Evolutionary conservation across 306 rosid genomes (phyloP).

Genomic region (Prunus campanulata): DNA sequence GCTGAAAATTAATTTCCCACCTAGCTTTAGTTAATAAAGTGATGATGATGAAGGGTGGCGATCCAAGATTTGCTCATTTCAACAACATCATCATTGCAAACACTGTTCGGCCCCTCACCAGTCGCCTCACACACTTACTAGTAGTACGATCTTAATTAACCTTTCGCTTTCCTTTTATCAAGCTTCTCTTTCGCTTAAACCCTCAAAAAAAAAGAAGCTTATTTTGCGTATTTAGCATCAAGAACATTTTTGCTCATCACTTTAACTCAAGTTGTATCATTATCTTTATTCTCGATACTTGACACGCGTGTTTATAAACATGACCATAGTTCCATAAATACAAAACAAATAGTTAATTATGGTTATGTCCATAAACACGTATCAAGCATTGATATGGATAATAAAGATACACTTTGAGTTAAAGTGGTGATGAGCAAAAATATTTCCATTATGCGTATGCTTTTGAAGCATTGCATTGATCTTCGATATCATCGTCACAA

Average conservation of each 20-base stretch:
- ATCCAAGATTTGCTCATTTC: slow-evolving; percentile 12
- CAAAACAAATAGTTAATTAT: too few relatives aligned
- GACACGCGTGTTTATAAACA: accelerated
- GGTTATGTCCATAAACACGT: too few relatives aligned
- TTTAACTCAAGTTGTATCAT: accelerated
- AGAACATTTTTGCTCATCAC: too few relatives aligned
- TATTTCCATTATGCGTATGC: neutral
- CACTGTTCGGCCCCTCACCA: slow-evolving; percentile 2
- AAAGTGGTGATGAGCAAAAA: too few relatives aligned
- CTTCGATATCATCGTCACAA: slow-evolving; percentile 8
- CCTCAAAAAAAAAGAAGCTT: neutral
- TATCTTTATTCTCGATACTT: too few relatives aligned
- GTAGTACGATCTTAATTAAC: too few relatives aligned
- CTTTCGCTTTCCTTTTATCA: neutral
- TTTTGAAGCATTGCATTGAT: slow-evolving; percentile 5
- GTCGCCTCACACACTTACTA: too few relatives aligned
- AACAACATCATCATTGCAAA: slow-evolving; percentile 24
- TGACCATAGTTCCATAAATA: accelerated
- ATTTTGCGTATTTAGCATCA: neutral
- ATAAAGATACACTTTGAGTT: accelerated
- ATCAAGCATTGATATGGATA: too few relatives aligned
- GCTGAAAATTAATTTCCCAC: slow-evolving; percentile 11
- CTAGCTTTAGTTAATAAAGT: slow-evolving; percentile 15
- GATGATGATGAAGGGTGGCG: neutral
- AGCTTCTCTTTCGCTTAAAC: too few relatives aligned